Conservation (phyloP, 2,329 filamentous ascomycete species). For the Fusarium sulawesiense region DNA sequence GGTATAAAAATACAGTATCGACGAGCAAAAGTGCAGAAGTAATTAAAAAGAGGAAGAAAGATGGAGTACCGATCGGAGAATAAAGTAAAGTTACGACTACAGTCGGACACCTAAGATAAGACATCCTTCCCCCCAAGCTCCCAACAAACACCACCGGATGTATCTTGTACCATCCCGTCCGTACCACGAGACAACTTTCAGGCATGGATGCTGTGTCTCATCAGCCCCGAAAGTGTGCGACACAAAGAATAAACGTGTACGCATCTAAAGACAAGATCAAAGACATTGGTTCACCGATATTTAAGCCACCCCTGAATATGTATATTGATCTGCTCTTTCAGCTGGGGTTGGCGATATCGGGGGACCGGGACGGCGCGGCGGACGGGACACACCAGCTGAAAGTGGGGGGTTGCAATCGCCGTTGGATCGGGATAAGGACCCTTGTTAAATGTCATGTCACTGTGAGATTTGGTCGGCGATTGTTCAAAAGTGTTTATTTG, state of each 20-base stretch:
- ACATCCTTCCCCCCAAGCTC: neutral
- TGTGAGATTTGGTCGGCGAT: neutral
- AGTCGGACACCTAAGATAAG: neutral
- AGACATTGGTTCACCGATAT: slow-evolving; percentile 35
- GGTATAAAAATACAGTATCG: neutral
- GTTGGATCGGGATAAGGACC: slow-evolving; percentile 1
- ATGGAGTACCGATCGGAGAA: neutral
- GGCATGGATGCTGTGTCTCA: neutral
- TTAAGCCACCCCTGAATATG: slow-evolving; percentile 9
- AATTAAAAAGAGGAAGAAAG: neutral
- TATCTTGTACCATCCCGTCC: neutral
- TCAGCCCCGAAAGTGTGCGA: slow-evolving; percentile 11
- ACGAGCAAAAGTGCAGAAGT: neutral
- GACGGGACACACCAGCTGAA: slow-evolving; percentile 3
- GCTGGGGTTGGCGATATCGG: slow-evolving; percentile 35
- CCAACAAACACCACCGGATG: neutral
- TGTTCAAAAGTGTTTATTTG: neutral
- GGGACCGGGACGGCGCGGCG: slow-evolving; percentile 2
- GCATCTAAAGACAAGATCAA: neutral
- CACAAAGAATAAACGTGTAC: slow-evolving; percentile 9
- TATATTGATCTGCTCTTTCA: slow-evolving; percentile 11
- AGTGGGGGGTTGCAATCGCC: slow-evolving; percentile 3
- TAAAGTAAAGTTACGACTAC: neutral
- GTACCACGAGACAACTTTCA: slow-evolving; percentile 12
- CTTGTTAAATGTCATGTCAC: slow-evolving; percentile 3